A percentile compares a stretch with the other conserved stretches of the same genome.
These are phyloP conservation scores for Microdochium bolleyi DNA, from an alignment of 2,329 filamentous ascomycete genomes.

Conservation along the genomic window DNA sequence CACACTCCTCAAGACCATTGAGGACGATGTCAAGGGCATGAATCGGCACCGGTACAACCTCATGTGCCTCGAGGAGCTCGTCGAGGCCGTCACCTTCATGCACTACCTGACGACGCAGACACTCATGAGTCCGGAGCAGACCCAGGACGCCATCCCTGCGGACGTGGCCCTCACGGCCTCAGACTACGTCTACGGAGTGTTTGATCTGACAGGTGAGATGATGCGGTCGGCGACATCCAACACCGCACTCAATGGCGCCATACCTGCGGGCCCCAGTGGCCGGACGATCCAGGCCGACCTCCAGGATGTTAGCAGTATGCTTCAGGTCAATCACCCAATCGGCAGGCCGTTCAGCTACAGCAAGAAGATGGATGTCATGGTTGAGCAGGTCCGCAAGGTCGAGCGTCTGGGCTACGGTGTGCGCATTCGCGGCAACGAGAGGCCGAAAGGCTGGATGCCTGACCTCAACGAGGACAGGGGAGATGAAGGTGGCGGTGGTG, in stretches of 20 bases:
- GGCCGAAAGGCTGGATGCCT: slow-evolving; percentile 87
- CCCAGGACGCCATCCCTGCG: slow-evolving; percentile 36
- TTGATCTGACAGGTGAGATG: slow-evolving; percentile 90
- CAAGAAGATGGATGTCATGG: slow-evolving; percentile 82
- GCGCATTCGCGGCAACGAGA: slow-evolving; percentile 76
- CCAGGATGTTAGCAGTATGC: slow-evolving; percentile 64
- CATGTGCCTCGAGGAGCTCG: slow-evolving; percentile 85
- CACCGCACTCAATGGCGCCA: slow-evolving; percentile 64
- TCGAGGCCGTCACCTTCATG: slow-evolving; percentile 83
- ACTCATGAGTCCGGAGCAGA: slow-evolving; percentile 61
- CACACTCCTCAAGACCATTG: slow-evolving; percentile 58
- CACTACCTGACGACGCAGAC: slow-evolving; percentile 77
- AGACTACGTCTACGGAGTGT: slow-evolving; percentile 86
- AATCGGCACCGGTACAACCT: slow-evolving; percentile 84
- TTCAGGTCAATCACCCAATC: slow-evolving; percentile 64
- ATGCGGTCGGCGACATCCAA: slow-evolving; percentile 94
- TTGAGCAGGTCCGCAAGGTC: slow-evolving; percentile 85
- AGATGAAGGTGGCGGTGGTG: slow-evolving; percentile 7
- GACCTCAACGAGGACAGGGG: slow-evolving; percentile 44
- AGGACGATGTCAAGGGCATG: slow-evolving; percentile 66
- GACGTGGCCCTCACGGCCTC: slow-evolving; percentile 63
- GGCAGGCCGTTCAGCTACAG: slow-evolving; percentile 46
- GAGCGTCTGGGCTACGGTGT: slow-evolving; percentile 86
- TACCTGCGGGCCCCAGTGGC: slow-evolving; percentile 31
- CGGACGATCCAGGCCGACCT: slow-evolving; percentile 72